Base-by-base conservation (phyloP, 805 yeast genomes). In the Blastobotrys parvus region DNA sequence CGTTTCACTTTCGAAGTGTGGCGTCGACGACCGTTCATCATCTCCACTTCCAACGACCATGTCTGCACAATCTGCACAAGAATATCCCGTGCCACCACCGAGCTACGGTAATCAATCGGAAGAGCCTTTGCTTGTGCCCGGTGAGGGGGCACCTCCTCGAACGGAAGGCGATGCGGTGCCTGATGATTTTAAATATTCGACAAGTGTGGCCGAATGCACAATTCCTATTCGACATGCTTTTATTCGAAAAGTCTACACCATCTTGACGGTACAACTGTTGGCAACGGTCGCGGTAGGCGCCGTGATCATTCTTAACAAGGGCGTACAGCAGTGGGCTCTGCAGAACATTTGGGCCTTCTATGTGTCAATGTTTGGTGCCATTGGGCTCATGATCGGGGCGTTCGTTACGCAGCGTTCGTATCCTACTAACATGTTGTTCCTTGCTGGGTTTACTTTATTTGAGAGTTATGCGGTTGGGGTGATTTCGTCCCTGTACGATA, bases 171-270 rank as follows among this genome's bases (percentile, higher is more conserved):
- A 47, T 22, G 44, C 58, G 45, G 45, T 63, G 38, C 66, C 67
- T 3, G 68, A 86, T 52, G 94, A 85, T 62, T 87, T 86, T 75
- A 87, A 86, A 60, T 85, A 80, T 61, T 76, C 82, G 29, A 82
- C 82, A 4, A 72, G 75, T 41, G 94, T 87, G 19, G 76, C 87
- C 3, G 78, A 82, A 25, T 85, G 95, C 62, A 84, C 82, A 45
- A 65, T 84, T 41, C 77, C 82, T 13, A 70, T 87, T 32, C 76
- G 95, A 53, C 83, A 81, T 50, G 71, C 78, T 59, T 87, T 87
- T 54, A 67, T 84, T 52, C 72, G 88, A 46, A 83, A 82, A 57
- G 96, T 87, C 6, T 88, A 86, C 62, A 67, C 86, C 4, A 69
- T 88, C 38, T 69, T 87, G 39, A 61, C 78, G 10, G 63, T 72